Percentiles rank a stretch among this genome's conserved stretches.
phyloP scores from a whole-genome alignment of 805 yeast genomes.

The Cyberlindnera americana region DNA sequence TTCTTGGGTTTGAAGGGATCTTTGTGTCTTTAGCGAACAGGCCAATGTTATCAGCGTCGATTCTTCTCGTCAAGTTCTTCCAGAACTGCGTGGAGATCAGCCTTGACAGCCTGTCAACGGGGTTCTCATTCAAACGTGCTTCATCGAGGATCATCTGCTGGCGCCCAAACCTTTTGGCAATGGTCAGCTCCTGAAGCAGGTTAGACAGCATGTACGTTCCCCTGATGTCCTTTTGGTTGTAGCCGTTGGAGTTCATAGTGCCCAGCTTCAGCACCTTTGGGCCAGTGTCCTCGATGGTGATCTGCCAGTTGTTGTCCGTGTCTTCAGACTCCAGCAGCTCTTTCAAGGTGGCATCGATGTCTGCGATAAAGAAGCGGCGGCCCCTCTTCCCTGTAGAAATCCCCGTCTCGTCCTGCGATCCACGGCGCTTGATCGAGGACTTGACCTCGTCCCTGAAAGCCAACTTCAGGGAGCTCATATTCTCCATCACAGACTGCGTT shows the following conservation, averaged over 20 bases:
- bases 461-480: slow-evolving; percentile 14
- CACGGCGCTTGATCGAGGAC: slow-evolving; percentile 41
- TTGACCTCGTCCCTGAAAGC: slow-evolving; percentile 23
- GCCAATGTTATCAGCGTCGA: slow-evolving; percentile 58
- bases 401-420: slow-evolving; percentile 49
- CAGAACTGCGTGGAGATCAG: slow-evolving; percentile 76
- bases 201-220: slow-evolving; percentile 91
- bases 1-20: slow-evolving; percentile 65
- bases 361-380: slow-evolving; percentile 58
- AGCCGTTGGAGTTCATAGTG: slow-evolving; percentile 83
- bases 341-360: slow-evolving; percentile 68
- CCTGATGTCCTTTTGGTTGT: slow-evolving; percentile 63
- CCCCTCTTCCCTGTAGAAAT: slow-evolving; percentile 33
- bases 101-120: slow-evolving; percentile 72
- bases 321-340: slow-evolving; percentile 74
- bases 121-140: slow-evolving; percentile 79
- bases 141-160: slow-evolving; percentile 79
- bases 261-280: slow-evolving; percentile 79
- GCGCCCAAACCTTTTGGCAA: slow-evolving; percentile 78
- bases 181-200: slow-evolving; percentile 80
- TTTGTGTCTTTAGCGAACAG: slow-evolving; percentile 78
- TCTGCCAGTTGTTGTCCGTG: slow-evolving; percentile 80
- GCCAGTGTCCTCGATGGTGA: slow-evolving; percentile 80
- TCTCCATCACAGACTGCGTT: slow-evolving; percentile 49
- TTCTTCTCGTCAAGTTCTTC: slow-evolving; percentile 69